Percentiles rank a stretch among this genome's conserved stretches.
These are phyloP conservation scores for Stropharia rugosoannulata DNA, from an alignment of 768 basidiomycete species.

Conservation along the genomic window DNA sequence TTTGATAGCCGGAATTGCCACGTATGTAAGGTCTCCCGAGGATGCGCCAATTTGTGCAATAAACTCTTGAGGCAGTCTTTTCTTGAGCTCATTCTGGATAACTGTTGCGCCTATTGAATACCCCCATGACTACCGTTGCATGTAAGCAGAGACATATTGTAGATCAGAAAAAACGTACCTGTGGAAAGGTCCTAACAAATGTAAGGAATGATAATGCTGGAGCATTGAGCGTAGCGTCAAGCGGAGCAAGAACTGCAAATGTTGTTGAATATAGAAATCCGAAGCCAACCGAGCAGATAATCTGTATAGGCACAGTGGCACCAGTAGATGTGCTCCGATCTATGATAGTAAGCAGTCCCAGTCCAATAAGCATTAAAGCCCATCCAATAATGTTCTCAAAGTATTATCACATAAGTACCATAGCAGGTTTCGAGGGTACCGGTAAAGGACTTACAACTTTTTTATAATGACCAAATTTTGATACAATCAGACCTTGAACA, in stretches of 20 bases:
- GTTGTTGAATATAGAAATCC: conserved; percentile 19
- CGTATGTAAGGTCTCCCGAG: conserved; percentile 34
- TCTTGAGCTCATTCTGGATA: conserved; percentile 49
- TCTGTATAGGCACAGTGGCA: conserved; percentile 19
- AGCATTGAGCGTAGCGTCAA: not conserved
- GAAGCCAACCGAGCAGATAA: conserved; percentile 27
- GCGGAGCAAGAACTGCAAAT: not conserved
- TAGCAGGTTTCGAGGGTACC: conserved; percentile 2
- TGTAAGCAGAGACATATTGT: not conserved
- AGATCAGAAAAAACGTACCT: conserved; percentile 19
- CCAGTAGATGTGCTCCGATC: conserved; percentile 21
- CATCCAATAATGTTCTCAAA: conserved; percentile 22
- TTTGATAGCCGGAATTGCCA: conserved; percentile 40
- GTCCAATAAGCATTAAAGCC: conserved; percentile 27
- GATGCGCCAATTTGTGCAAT: conserved; percentile 27
- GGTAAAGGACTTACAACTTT: not conserved
- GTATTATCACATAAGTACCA: not conserved
- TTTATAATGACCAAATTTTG: not conserved
- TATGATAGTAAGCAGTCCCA: conserved; percentile 33
- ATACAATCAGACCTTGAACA: not conserved
- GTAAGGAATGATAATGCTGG: not conserved
- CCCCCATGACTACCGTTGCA: conserved; percentile 42
- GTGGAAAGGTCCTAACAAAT: not conserved
- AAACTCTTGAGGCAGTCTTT: conserved; percentile 39
- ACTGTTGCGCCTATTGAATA: conserved; percentile 48